Base-by-base conservation (phyloP, 208 protist genomes). In the Wallacemonas sp. region DNA sequence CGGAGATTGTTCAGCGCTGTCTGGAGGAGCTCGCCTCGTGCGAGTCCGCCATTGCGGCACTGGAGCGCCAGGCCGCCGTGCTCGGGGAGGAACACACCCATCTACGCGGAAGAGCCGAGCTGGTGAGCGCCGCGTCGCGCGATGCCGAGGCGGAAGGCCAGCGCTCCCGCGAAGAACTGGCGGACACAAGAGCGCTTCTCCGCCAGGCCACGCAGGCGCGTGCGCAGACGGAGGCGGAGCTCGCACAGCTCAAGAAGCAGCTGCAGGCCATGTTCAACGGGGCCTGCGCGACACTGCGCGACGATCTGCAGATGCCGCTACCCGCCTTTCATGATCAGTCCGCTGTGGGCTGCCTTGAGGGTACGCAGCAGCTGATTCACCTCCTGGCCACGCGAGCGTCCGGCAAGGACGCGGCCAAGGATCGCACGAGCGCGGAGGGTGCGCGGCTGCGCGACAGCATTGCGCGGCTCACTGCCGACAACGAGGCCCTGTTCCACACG, bases 291-390 rank as follows among this genome's bases (percentile, higher is more conserved):
- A 26, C 41, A 12, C 54, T 76, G n/a, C 54, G 31, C 3, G 49
- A 49, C 39, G 75, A 81, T 4, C 48, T 85, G 18, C 26, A 31
- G 39, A 36, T 81, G 32, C 20, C 65, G 10, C 38, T 85, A 14
- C 79, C 79, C 11, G 12, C 41, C 11, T 67, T 81, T 38, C 64
- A 54, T 22, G 75, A 81, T 41, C 71, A 39, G 16, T 77, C 69
- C 41, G 36, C 65, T 4, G 48, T 39, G 8, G 77, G 74, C 39
- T 72, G 70, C 16, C 52, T 87, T 20, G 66, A 84, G 23, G 81
- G 77, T 23, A 69, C 81, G 3, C 50, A 67, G 29, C 72, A 66
- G 28, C 50, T 87, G 26, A 57, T 68, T 31, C 32, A 49, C 5
- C 54, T 57, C 7, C 52, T 59, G n/a, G 52, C 10, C 29, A 70